These are phyloP conservation scores for Cucurbita ficifolia DNA, from an alignment of 306 rosid genomes.

Conservation along the genomic window DNA sequence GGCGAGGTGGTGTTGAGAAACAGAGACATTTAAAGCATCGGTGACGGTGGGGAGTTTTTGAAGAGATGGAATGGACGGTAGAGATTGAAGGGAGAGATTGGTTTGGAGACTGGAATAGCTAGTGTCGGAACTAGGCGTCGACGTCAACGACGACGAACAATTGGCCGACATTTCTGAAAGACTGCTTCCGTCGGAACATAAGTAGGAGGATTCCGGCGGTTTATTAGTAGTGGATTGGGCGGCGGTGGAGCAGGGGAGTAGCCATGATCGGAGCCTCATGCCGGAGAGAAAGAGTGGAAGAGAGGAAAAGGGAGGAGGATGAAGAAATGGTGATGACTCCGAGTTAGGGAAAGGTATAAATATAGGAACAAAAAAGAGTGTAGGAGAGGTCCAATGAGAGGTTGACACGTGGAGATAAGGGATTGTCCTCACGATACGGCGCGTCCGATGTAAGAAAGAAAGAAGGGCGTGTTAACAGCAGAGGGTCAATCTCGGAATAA, in stretches of 20 bases:
- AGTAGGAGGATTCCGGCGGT: not conserved
- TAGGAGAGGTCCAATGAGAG: not conserved
- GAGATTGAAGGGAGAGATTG: conserved; percentile 55
- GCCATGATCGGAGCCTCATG: conserved; percentile 29
- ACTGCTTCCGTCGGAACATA: conserved; percentile 15
- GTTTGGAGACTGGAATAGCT: conserved; percentile 24
- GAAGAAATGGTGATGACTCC: not conserved
- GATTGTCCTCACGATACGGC: not conserved
- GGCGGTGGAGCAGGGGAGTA: conserved; percentile 11
- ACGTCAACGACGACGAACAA: conserved; percentile 1
- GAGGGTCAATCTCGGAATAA: not conserved
- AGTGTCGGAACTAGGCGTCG: conserved; percentile 9
- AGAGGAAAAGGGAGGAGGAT: not conserved
- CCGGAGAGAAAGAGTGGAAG: not conserved
- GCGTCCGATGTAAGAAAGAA: not conserved
- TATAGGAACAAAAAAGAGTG: not conserved
- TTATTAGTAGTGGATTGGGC: conserved; percentile 2
- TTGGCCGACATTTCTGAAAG: conserved; percentile 15
- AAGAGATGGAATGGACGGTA: conserved; percentile 70
- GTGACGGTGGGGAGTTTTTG: conserved; percentile 42
- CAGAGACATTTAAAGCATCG: conserved; percentile 11
- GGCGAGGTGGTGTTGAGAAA: conserved; percentile 28
- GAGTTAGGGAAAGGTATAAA: not conserved
- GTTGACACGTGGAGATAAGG: not conserved
- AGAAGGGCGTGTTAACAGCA: not conserved